Conservation (phyloP, 495 filamentous ascomycete genomes). For the Chaetomium cochliodes region DNA sequence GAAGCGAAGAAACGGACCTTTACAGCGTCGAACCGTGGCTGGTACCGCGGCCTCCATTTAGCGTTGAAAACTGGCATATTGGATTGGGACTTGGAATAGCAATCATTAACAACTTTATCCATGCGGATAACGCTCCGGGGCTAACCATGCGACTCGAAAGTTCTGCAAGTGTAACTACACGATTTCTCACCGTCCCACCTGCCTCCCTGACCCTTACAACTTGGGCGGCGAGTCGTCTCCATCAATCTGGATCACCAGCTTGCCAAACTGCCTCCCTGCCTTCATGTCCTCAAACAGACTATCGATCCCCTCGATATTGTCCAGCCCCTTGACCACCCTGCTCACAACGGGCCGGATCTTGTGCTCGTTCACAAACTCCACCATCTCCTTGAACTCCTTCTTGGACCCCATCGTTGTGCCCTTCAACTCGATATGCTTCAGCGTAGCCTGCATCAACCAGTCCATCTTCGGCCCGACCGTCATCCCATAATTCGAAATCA, state of each 20-base stretch:
- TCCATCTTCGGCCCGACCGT: constrained; percentile 71
- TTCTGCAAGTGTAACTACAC: background rate
- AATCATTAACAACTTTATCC: no score
- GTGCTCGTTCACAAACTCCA: constrained; percentile 64
- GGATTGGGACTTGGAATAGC: no score
- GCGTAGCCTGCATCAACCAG: constrained; percentile 66
- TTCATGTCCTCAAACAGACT: constrained; percentile 73
- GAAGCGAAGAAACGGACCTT: no score
- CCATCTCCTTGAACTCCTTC: constrained; percentile 73
- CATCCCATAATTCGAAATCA: constrained; percentile 75
- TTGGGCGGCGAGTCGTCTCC: constrained; percentile 27
- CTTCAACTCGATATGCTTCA: constrained; percentile 71
- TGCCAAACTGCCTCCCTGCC: constrained; percentile 73
- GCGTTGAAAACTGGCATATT: no score
- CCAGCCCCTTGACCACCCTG: constrained; percentile 60
- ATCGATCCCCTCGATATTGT: constrained; percentile 64
- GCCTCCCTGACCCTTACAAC: constrained; percentile 17
- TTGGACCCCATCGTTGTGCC: constrained; percentile 76
- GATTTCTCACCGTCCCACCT: background rate
- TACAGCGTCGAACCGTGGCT: no score
- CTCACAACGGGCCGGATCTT: constrained; percentile 65
- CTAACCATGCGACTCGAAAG: no score
- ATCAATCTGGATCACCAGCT: constrained; percentile 60
- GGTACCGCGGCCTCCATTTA: no score
- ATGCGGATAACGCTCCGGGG: no score